Evolutionary conservation across 2,329 filamentous ascomycete genomes (phyloP).

Genomic region (Arthrinium puccinioides): DNA sequence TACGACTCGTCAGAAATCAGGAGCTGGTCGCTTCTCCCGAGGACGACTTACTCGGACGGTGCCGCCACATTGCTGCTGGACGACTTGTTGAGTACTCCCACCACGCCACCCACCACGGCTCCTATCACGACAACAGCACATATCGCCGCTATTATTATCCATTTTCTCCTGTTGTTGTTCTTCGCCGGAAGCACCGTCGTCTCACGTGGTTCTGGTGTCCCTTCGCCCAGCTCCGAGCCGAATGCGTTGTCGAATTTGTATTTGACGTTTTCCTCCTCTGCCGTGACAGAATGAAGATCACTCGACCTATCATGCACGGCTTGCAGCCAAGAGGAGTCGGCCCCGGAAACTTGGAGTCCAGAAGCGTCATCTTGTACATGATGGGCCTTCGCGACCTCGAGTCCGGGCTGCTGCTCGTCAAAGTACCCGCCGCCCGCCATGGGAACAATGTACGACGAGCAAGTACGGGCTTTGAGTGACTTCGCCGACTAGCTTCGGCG

Average conservation of each 20-base stretch:
- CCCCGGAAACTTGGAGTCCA: not conserved
- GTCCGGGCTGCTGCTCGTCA: not conserved
- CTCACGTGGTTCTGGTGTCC: conserved; percentile 1
- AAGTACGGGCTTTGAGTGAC: no score
- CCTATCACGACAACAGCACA: not conserved
- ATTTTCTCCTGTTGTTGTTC: not conserved
- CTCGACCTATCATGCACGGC: not conserved
- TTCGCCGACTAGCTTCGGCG: no score
- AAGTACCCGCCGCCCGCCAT: not conserved
- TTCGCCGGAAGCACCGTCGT: not conserved
- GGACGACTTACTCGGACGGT: no score
- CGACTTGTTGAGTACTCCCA: not conserved
- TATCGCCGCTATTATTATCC: not conserved
- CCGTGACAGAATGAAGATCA: no score
- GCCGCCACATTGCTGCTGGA: no score
- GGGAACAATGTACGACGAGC: not conserved
- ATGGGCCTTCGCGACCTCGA: not conserved
- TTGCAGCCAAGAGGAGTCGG: not conserved
- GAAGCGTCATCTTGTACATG: not conserved
- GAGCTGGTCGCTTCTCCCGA: no score
- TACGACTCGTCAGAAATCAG: no score
- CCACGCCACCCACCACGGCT: not conserved
- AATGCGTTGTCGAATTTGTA: no score
- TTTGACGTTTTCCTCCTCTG: no score
- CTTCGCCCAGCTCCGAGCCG: no score